Base-by-base conservation (phyloP, 345 rosid species). In the Populus simonii region DNA sequence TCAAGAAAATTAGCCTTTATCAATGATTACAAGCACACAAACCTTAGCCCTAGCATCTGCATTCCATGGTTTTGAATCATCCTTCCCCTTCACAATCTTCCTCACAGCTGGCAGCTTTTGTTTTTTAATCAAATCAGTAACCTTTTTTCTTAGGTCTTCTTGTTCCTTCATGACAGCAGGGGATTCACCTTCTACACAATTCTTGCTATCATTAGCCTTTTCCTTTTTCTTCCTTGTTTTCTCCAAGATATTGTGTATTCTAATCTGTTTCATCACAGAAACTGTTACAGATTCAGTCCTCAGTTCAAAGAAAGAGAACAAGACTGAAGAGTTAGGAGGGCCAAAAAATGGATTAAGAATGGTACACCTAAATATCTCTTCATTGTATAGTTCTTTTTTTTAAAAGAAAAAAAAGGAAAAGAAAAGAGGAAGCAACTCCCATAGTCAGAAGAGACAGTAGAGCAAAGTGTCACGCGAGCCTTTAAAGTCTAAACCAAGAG, bases 11-110 rank as follows among this genome's bases (percentile, higher is more conserved):
- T 51, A 63, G 22, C 13, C 62, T 70, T 76, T 53, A 57, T 63
- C 27, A 74, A 70, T 45, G 66, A 72, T 53, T 31, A 72, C 65
- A 75, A 75, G 80, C 78, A 57, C n/a, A 82, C 82, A 88, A 71
- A 96, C 98, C 98, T 94, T 96, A 77, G 97, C 98, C 83, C 85
- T 92, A 27, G 76, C 82, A 36, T 89, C 98, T 79, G 83, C 84
- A 43, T 73, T 78, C 99, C 99, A 96, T 57, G 98, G 88, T 71
- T 83, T 89, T 76, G 88, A 84, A 83, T 82, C 89, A 82, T 89
- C 95, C 43, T 91, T 89, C 35, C 85, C 89, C 82, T 86, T 86
- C 88, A 96, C 89, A 76, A 96, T 90, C 80, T 87, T 83, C 89
- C 91, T 91, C 66, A 90, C 96, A 39, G 97, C 93, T 17, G 88